A percentile compares a stretch with the other conserved stretches of the same genome.
These are phyloP conservation scores for Fomitopsis pulvina DNA, from an alignment of 768 basidiomycete species.

Conservation along the genomic window DNA sequence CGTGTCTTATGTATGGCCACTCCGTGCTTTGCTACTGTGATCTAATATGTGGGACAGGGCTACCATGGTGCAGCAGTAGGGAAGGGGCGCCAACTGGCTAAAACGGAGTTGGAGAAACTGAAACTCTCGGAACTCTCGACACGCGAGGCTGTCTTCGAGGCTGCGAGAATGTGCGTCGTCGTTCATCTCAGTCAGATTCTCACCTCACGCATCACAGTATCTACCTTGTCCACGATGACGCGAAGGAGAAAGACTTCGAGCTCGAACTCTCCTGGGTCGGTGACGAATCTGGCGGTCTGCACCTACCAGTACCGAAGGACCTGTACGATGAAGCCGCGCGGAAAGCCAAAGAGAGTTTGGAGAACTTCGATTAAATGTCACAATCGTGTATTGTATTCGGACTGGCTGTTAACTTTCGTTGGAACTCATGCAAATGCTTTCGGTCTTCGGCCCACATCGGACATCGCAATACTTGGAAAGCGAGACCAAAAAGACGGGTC, in stretches of 20 bases:
- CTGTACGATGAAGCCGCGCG: slow-evolving; percentile 79
- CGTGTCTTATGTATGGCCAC: slow-evolving; percentile 66
- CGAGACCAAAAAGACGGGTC: background rate
- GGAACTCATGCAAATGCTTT: background rate
- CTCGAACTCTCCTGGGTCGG: slow-evolving; percentile 97
- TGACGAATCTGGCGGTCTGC: slow-evolving; percentile 71
- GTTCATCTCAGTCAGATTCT: slow-evolving; percentile 3
- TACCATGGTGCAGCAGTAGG: slow-evolving; percentile 96
- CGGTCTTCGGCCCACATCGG: background rate
- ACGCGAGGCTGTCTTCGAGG: slow-evolving; percentile 85
- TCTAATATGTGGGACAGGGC: slow-evolving; percentile 44
- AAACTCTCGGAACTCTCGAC: slow-evolving; percentile 74
- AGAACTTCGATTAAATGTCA: slow-evolving; percentile 45
- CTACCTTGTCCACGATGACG: slow-evolving; percentile 95
- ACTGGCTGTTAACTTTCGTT: slow-evolving; percentile 4
- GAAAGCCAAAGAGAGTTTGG: slow-evolving; percentile 82
- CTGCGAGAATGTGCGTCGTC: slow-evolving; percentile 82
- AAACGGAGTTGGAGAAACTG: slow-evolving; percentile 97
- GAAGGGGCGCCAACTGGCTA: slow-evolving; percentile 96
- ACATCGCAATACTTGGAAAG: background rate
- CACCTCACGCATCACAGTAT: slow-evolving; percentile 50
- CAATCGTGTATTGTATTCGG: slow-evolving; percentile 21
- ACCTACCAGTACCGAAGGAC: slow-evolving; percentile 81
- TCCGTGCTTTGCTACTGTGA: background rate
- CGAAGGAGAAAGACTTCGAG: slow-evolving; percentile 97